Evolutionary conservation across 163 green algal genomes (phyloP).

Genomic region (Volvox carteri): DNA sequence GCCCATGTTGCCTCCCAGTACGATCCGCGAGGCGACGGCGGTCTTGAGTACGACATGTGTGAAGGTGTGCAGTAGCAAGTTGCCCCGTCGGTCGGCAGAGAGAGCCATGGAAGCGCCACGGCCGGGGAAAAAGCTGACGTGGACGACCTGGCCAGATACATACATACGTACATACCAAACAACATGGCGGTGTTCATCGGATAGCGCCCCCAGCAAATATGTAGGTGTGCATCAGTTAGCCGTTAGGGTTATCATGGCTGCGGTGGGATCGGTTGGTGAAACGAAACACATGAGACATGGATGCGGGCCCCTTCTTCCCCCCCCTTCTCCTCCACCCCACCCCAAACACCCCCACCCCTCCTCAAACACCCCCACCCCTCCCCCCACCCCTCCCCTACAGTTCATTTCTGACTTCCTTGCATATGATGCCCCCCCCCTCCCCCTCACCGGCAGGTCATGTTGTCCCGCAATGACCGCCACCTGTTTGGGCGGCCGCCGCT

Average conservation of each 20-base stretch:
- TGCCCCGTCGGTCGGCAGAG: constrained; percentile 77
- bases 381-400: neutral
- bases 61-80: constrained; percentile 73
- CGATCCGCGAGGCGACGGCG: constrained; percentile 7
- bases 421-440: neutral
- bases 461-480: constrained; percentile 55
- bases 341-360: no score
- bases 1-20: constrained; percentile 60
- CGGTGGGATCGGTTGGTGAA: no score
- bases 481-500: constrained; percentile 59
- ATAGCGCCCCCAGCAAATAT: no score
- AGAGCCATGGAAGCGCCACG: constrained; percentile 64
- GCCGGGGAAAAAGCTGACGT: constrained; percentile 61
- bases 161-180: no score
- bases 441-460: constrained; percentile 64
- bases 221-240: no score
- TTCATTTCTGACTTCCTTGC: no score
- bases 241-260: no score
- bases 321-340: no score
- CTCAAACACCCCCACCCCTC: neutral
- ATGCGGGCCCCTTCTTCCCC: no score
- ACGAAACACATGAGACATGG: no score
- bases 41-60: constrained; percentile 46
- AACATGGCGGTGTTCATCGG: neutral
- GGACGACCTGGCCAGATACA: constrained; percentile 28